These are phyloP conservation scores for Silene latifolia DNA, from an alignment of 148 eudicot genomes.

Conservation along the genomic window DNA sequence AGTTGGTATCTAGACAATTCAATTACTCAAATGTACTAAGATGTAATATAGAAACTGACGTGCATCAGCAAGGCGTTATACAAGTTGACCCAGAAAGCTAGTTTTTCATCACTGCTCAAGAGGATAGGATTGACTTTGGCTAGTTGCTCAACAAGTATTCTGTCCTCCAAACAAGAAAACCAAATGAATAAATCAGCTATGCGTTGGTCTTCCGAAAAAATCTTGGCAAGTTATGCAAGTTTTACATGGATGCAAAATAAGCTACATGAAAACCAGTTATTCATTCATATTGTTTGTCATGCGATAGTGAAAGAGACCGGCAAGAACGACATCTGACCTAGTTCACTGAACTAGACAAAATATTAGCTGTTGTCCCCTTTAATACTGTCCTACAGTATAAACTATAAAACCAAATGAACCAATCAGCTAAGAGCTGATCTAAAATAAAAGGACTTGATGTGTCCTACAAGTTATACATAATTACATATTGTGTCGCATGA, in stretches of 20 bases:
- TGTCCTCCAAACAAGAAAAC: slow-evolving; percentile 22
- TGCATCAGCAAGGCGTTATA: slow-evolving; percentile 39
- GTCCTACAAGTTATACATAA: no score
- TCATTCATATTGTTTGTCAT: no score
- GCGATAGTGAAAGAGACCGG: neutral
- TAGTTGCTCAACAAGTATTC: slow-evolving; percentile 39
- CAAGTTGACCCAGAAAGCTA: slow-evolving; percentile 40
- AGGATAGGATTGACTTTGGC: slow-evolving; percentile 37
- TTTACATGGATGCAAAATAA: neutral
- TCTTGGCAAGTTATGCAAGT: neutral
- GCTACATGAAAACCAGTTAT: neutral
- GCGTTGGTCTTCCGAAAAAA: neutral
- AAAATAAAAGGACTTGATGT: no score
- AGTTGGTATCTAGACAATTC: neutral
- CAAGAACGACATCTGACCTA: neutral
- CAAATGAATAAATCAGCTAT: slow-evolving; percentile 17
- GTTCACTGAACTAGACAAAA: neutral
- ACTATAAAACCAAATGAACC: no score
- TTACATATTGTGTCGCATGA: no score
- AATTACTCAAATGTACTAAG: slow-evolving; percentile 1
- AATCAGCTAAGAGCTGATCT: no score
- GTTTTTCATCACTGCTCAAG: slow-evolving; percentile 33
- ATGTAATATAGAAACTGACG: slow-evolving; percentile 22
- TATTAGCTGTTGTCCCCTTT: no score
- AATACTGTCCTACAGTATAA: no score